A percentile compares a stretch with the other conserved stretches of the same genome.
Conservation (phyloP, 768 basidiomycete genomes). For the Lactarius evosmus region DNA sequence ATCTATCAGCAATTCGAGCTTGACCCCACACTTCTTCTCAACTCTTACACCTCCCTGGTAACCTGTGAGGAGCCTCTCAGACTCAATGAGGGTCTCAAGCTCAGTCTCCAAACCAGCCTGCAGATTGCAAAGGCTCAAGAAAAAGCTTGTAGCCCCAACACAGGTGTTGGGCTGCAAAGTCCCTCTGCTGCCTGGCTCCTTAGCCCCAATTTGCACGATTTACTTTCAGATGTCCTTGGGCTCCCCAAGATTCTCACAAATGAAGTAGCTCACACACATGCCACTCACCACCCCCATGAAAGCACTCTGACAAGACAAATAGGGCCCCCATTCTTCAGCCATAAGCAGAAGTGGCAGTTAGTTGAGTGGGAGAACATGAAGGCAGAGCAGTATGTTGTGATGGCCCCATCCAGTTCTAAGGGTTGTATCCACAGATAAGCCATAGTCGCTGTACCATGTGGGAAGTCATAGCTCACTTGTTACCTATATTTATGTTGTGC, state of each 20-base stretch:
- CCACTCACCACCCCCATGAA: conserved; percentile 16
- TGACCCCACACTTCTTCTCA: conserved; percentile 37
- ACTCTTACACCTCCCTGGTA: conserved; percentile 38
- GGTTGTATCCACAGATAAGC: neutral
- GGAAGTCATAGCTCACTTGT: neutral
- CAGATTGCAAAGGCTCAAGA: conserved; percentile 42
- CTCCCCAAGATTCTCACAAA: neutral
- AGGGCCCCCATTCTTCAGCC: conserved; percentile 11
- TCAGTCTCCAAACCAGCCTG: conserved; percentile 41
- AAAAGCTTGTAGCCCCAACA: conserved; percentile 19
- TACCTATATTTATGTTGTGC: neutral
- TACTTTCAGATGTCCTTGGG: conserved; percentile 13
- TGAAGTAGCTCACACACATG: neutral
- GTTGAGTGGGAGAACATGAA: neutral
- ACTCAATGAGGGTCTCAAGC: conserved; percentile 41
- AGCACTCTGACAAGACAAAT: neutral
- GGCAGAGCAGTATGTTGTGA: neutral
- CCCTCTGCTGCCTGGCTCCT: conserved; percentile 11
- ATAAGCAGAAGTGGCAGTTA: neutral
- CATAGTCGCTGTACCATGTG: neutral
- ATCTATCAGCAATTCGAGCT: conserved; percentile 40
- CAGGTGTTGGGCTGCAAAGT: neutral
- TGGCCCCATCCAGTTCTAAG: conserved; percentile 1
- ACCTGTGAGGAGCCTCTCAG: conserved; percentile 38
- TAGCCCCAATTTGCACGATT: neutral